phyloP scores from a whole-genome alignment of 169 alveolate species.

The Cryptosporidium sp. region DNA sequence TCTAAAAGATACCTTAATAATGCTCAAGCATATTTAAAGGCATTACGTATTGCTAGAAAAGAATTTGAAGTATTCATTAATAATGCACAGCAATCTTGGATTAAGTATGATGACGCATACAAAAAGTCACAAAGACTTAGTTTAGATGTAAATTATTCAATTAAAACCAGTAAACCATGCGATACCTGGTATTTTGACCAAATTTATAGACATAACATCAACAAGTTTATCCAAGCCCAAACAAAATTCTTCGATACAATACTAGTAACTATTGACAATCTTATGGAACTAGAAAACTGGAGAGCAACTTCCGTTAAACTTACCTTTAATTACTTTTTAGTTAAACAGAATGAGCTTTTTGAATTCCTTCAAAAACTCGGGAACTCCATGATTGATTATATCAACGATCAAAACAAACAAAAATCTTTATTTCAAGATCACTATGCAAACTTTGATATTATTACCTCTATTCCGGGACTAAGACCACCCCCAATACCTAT shows the following conservation, averaged over 20 bases:
- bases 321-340: conserved; percentile 32
- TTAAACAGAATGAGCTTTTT: conserved; percentile 40
- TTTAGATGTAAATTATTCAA: conserved; percentile 37
- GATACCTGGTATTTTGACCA: conserved; percentile 71
- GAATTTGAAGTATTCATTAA: conserved; percentile 15
- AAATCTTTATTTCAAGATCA: conserved; percentile 7
- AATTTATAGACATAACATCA: conserved; percentile 39
- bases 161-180: conserved; percentile 12
- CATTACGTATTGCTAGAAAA: conserved; percentile 22
- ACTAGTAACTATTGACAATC: conserved; percentile 43
- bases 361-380: conserved; percentile 49
- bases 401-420: conserved; percentile 6
- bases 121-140: conserved; percentile 39
- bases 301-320: conserved; percentile 58
- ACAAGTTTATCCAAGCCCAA: conserved; percentile 44
- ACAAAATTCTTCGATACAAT: conserved; percentile 18
- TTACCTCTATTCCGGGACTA: conserved; percentile 46
- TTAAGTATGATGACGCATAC: conserved; percentile 38
- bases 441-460: conserved; percentile 30
- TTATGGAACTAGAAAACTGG: conserved; percentile 56
- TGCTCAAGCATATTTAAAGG: conserved; percentile 32
- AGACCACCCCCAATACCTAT: conserved; percentile 73
- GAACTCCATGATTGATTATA: neutral
- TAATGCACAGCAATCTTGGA: conserved; percentile 51
- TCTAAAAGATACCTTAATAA: conserved; percentile 63